These are phyloP conservation scores for Kodamaea sp. DNA, from an alignment of 1,139 yeast genomes.

Conservation along the genomic window DNA sequence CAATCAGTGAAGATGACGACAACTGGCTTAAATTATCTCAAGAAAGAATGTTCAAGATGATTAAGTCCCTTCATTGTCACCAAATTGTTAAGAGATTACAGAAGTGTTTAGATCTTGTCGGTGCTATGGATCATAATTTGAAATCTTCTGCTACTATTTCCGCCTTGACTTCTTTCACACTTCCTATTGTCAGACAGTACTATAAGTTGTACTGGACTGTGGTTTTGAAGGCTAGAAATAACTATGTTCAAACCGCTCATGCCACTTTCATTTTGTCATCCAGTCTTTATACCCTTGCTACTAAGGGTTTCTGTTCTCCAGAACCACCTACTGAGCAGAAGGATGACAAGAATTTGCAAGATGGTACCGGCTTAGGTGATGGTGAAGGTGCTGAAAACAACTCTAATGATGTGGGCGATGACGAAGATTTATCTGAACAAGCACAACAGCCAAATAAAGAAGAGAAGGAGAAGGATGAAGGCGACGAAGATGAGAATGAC, in stretches of 20 bases:
- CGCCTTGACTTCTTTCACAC: conserved; percentile 49
- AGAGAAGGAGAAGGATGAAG: conserved; percentile 59
- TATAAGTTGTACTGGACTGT: conserved; percentile 40
- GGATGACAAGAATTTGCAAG: conserved; percentile 59
- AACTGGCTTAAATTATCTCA: conserved; percentile 61
- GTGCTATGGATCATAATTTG: conserved; percentile 31
- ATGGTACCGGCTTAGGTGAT: conserved; percentile 97
- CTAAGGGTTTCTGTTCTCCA: conserved; percentile 94
- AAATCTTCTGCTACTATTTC: conserved; percentile 34
- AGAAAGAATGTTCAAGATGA: conserved; percentile 35
- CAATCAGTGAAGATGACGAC: conserved; percentile 50
- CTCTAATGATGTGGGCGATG: conserved; percentile 85
- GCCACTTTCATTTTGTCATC: conserved; percentile 61
- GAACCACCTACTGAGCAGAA: conserved; percentile 70
- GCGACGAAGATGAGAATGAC: conserved; percentile 58
- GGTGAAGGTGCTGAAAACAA: conserved; percentile 86
- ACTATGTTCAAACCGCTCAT: conserved; percentile 53
- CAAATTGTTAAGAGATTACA: conserved; percentile 25
- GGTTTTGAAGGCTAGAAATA: conserved; percentile 38
- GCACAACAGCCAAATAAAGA: conserved; percentile 85
- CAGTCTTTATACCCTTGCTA: conserved; percentile 57
- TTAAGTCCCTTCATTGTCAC: conserved; percentile 34
- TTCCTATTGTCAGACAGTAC: conserved; percentile 58
- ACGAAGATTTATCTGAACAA: conserved; percentile 84
- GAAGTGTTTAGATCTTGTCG: conserved; percentile 16